Conservation (phyloP, 768 basidiomycete genomes). For the Suillus hirtellus region DNA sequence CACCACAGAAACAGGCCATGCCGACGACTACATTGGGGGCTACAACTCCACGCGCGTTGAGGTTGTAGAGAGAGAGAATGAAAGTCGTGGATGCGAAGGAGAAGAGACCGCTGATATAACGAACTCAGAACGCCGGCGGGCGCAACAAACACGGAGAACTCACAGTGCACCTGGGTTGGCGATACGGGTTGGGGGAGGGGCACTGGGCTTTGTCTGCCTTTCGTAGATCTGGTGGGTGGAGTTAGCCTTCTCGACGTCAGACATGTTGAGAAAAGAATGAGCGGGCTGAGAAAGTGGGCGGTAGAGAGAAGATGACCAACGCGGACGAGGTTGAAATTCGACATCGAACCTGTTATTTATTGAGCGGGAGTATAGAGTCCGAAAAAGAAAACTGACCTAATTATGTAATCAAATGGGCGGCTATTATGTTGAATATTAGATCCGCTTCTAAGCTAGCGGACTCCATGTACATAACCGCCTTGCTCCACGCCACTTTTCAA, state of each 20-base stretch:
- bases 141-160: slow-evolving; percentile 5
- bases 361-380: background rate
- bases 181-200: slow-evolving; percentile 37
- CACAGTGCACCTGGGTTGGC: slow-evolving; percentile 56
- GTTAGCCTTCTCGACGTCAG: slow-evolving; percentile 37
- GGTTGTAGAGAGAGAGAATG: slow-evolving; percentile 76
- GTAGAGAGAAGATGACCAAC: background rate
- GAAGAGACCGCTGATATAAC: slow-evolving; percentile 61
- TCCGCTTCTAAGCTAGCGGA: background rate
- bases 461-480: background rate
- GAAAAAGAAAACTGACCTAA: background rate
- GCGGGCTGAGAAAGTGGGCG: background rate
- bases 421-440: no score
- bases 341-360: slow-evolving; percentile 1
- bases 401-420: background rate
- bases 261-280: slow-evolving; percentile 25
- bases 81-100: slow-evolving; percentile 85
- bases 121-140: background rate
- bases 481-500: background rate
- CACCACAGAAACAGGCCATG: slow-evolving; percentile 85
- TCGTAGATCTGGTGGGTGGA: slow-evolving; percentile 24
- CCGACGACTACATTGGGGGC: slow-evolving; percentile 75
- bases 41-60: slow-evolving; percentile 50
- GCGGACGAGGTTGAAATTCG: background rate
- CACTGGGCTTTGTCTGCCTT: background rate